Conservation (phyloP, 169 alveolate genomes). For the Babesia gibsoni region DNA sequence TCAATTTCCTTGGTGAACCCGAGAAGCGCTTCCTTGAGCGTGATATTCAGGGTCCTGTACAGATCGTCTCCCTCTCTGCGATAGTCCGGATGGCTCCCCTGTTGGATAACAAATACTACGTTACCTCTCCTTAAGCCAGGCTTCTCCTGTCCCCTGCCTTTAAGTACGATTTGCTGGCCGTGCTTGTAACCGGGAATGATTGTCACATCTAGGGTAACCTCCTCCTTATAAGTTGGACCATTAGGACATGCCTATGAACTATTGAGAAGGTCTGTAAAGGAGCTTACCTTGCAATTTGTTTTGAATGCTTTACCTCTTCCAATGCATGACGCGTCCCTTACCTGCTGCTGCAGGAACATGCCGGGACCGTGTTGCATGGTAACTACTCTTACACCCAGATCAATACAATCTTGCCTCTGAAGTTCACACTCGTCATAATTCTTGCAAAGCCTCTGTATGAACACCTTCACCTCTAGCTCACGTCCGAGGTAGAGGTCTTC, state of each 20-base stretch:
- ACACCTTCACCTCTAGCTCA: constrained; percentile 61
- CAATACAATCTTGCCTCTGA: constrained; percentile 78
- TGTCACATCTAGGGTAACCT: constrained; percentile 32
- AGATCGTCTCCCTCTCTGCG: constrained; percentile 79
- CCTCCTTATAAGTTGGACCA: constrained; percentile 66
- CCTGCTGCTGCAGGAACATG: constrained; percentile 80
- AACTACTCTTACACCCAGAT: constrained; percentile 70
- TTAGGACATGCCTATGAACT: constrained; percentile 66
- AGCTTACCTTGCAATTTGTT: constrained; percentile 62
- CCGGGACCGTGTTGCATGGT: constrained; percentile 84
- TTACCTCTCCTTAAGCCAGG: constrained; percentile 79
- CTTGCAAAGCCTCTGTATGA: constrained; percentile 70
- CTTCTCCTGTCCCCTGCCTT: constrained; percentile 80
- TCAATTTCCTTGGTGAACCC: constrained; percentile 74
- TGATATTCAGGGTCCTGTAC: constrained; percentile 70
- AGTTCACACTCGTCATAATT: constrained; percentile 77
- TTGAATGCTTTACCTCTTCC: constrained; percentile 83
- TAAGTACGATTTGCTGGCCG: constrained; percentile 76
- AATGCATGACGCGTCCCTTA: constrained; percentile 77
- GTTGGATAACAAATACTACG: constrained; percentile 68
- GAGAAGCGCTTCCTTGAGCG: constrained; percentile 76
- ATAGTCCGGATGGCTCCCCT: constrained; percentile 63
- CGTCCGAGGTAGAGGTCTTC: constrained; percentile 78
- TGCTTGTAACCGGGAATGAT: constrained; percentile 58
- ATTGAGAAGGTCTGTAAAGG: background rate